Evolutionary conservation across 2,329 filamentous ascomycete genomes (phyloP).

Genomic region (Alternaria gaisen): DNA sequence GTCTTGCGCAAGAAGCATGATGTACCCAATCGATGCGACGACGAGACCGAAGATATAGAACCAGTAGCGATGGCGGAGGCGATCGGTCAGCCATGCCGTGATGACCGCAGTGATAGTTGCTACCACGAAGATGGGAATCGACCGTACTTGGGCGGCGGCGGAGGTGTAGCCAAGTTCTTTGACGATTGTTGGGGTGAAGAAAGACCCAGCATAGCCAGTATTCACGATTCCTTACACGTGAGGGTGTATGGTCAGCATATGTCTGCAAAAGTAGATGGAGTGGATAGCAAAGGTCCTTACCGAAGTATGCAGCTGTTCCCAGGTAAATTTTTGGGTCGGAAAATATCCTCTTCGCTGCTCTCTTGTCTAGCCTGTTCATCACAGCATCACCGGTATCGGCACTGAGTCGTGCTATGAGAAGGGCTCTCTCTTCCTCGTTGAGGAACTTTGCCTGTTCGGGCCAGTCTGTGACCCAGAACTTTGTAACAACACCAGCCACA

Average conservation of each 20-base stretch:
- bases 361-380: slow-evolving; percentile 63
- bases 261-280: fast-evolving
- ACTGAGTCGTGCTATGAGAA: slow-evolving; percentile 41
- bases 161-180: slow-evolving; percentile 52
- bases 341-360: slow-evolving; percentile 58
- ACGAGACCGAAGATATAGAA: slow-evolving; percentile 62
- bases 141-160: slow-evolving; percentile 48
- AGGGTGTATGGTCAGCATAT: background rate
- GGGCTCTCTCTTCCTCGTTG: slow-evolving; percentile 35
- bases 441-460: slow-evolving; percentile 49
- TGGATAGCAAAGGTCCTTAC: background rate
- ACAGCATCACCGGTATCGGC: slow-evolving; percentile 50
- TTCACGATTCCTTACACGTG: slow-evolving; percentile 47
- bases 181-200: slow-evolving; percentile 55
- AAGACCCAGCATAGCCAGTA: slow-evolving; percentile 56
- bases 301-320: slow-evolving; percentile 34
- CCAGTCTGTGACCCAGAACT: slow-evolving; percentile 63
- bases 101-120: slow-evolving; percentile 48
- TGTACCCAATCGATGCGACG: slow-evolving; percentile 63
- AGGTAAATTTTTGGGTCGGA: slow-evolving; percentile 43
- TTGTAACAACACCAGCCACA: slow-evolving; percentile 55
- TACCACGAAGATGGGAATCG: slow-evolving; percentile 52
- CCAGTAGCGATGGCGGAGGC: slow-evolving; percentile 61
- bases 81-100: slow-evolving; percentile 59
- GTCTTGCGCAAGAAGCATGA: slow-evolving; percentile 61